A percentile compares a stretch with the other conserved stretches of the same genome.
These are phyloP conservation scores for Calonectria fujianensis DNA, from an alignment of 2,329 filamentous ascomycete genomes.

Conservation along the genomic window DNA sequence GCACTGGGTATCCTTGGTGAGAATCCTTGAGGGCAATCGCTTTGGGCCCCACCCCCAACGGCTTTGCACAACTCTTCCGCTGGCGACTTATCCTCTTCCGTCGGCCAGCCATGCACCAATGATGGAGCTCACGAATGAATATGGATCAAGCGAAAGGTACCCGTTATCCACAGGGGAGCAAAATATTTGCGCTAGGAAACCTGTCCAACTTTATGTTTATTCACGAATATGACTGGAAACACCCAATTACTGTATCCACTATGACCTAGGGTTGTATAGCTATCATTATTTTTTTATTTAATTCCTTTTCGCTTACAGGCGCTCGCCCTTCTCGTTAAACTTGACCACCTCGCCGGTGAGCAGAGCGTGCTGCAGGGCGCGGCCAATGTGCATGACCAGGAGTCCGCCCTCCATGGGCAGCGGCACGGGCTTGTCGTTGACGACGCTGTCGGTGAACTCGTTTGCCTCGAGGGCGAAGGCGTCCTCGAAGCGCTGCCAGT, in stretches of 20 bases:
- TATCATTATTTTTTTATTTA: not conserved
- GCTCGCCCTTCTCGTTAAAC: constrained; percentile 67
- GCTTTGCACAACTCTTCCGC: not conserved
- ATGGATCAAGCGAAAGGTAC: not conserved
- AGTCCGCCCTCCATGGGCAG: constrained; percentile 76
- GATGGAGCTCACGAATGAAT: not conserved
- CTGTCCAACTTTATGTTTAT: constrained; percentile 6
- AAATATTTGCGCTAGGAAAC: not conserved
- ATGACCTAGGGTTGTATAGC: not conserved
- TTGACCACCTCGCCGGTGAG: constrained; percentile 73
- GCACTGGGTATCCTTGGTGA: constrained; percentile 5
- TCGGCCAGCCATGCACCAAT: not conserved
- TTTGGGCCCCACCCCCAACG: not conserved
- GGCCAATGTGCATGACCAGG: constrained; percentile 76
- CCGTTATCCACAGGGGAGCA: not conserved
- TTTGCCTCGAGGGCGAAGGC: constrained; percentile 78
- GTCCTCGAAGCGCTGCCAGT: constrained; percentile 77
- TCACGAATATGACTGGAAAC: not conserved
- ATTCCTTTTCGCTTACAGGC: not conserved
- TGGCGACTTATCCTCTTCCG: not conserved
- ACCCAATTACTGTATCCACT: not conserved
- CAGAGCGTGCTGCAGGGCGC: constrained; percentile 74
- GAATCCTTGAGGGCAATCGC: constrained; percentile 1
- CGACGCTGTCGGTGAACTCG: constrained; percentile 75
- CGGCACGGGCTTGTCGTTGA: constrained; percentile 60